Evolutionary conservation across 2,329 filamentous ascomycete species (phyloP), one percentile per base, ranked within the genome.

Genomic region (Fusarium multiceps): DNA sequence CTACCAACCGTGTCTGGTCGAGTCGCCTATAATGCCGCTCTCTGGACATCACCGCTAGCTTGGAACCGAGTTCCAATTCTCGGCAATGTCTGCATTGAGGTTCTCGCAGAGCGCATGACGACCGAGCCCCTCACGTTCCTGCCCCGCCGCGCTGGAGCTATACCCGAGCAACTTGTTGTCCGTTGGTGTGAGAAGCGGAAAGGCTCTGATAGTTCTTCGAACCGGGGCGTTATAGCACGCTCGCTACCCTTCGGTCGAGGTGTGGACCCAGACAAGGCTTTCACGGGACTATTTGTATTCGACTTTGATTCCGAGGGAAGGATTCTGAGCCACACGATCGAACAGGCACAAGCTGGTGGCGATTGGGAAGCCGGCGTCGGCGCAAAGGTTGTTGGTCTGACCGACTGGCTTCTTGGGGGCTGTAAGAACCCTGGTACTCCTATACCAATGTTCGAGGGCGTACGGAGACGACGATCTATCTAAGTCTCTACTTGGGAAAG

Each of bases 1-100:
- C 92, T 99, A 4, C 96, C 96, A 34, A 92, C 90, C n/a, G 96
- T 98, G 42, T 93, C 93, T 28, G 96, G 96, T 55, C 89, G 92
- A 48, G 92, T 98, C 37, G 92, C 93, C 49, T 99, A 99, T 79
- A 92, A 92, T 37, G 95, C 96, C 20, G 96, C 96, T 4, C 85
- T 99, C 40, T 98, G 94, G 94, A 98, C 96, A 1, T 94, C 94
- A 0, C 96, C 96, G 0, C 91, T 99, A 54, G 95, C 94, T 30
- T 99, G 96, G 96, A 97, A 97, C 75, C 89, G 93, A 28, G 87
- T 99, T 2, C 96, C 96, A 4, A 88, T 98, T 21, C 87, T 98
- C 32, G 94, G 95, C 71, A 97, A 97, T 75, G 93, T 98, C 46
- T 90, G 90, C 72, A 87, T 99, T 13, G 90, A 93, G 74, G 96